phyloP scores from a whole-genome alignment of 495 filamentous ascomycete genomes.

The Monascus purpureus region DNA sequence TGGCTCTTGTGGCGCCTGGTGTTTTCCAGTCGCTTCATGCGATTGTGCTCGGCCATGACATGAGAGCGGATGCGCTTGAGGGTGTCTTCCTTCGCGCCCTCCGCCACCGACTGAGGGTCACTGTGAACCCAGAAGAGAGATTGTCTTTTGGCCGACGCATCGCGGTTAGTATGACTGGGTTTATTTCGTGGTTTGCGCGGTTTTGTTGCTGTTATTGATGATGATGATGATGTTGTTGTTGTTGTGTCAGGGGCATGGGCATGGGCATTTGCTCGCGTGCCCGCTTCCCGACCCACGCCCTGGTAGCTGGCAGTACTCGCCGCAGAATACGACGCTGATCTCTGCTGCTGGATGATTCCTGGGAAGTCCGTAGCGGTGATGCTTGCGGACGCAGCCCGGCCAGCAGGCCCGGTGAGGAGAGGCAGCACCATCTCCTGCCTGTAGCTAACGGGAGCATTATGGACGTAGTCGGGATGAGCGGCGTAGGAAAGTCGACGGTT shows the following conservation, averaged over 20 bases:
- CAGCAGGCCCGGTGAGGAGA: not conserved
- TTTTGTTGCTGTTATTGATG: conserved; percentile 13
- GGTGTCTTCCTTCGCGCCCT: conserved; percentile 29
- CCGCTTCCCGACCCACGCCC: not conserved
- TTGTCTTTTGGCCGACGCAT: conserved; percentile 22
- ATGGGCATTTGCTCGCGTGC: not conserved
- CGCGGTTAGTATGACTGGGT: conserved; percentile 5
- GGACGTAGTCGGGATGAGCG: not conserved
- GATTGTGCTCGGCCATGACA: conserved; percentile 39
- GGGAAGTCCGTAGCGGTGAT: not conserved
- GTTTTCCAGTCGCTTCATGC: conserved; percentile 32
- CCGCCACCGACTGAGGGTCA: conserved; percentile 24
- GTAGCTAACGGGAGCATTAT: not conserved
- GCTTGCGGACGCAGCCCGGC: not conserved
- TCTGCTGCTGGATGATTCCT: not conserved
- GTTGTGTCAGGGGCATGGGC: not conserved
- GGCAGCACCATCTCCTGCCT: not conserved
- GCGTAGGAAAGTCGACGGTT: not conserved
- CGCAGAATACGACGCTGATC: not conserved
- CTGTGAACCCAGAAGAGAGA: conserved; percentile 35
- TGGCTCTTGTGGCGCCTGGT: conserved; percentile 32
- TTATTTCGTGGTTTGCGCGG: conserved; percentile 26
- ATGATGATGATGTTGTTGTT: not conserved
- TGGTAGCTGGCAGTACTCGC: not conserved
- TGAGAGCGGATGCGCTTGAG: conserved; percentile 36